These are phyloP conservation scores for Termitomyces heimii DNA, from an alignment of 768 basidiomycete genomes.

Conservation along the genomic window DNA sequence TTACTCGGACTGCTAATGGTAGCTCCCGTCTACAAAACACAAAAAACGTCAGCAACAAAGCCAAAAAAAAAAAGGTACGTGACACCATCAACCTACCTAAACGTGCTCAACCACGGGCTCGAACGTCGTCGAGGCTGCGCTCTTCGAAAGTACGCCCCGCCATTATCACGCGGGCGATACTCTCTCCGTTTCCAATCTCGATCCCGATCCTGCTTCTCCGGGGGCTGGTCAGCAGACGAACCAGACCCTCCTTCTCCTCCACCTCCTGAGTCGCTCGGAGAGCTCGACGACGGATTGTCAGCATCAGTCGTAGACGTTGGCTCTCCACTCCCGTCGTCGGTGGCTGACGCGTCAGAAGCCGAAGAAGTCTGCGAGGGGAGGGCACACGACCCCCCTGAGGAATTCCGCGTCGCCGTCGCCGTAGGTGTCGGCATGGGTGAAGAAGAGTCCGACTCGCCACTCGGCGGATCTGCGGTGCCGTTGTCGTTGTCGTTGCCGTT, in stretches of 20 bases:
- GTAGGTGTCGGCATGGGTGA: no score
- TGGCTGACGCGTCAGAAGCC: neutral
- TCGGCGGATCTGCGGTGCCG: no score
- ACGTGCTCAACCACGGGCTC: neutral
- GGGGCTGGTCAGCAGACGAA: neutral
- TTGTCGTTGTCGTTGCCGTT: neutral
- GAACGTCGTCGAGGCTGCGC: neutral
- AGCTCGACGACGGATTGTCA: no score
- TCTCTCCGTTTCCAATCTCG: neutral
- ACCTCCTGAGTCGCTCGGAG: neutral
- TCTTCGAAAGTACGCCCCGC: constrained; percentile 6
- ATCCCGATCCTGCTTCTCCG: neutral
- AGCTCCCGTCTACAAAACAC: constrained; percentile 1
- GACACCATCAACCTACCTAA: neutral
- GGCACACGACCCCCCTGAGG: neutral
- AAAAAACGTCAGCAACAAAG: neutral
- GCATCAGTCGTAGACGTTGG: neutral
- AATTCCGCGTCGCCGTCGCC: neutral
- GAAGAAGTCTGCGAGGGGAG: neutral
- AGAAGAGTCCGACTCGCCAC: no score
- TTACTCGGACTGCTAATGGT: neutral
- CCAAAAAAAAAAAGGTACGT: neutral
- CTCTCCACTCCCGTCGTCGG: neutral
- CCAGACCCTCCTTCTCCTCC: no score
- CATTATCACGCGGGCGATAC: constrained; percentile 8